Evolutionary conservation across 2,329 filamentous ascomycete species (phyloP).

Genomic region (Knoxdaviesia proteae): DNA sequence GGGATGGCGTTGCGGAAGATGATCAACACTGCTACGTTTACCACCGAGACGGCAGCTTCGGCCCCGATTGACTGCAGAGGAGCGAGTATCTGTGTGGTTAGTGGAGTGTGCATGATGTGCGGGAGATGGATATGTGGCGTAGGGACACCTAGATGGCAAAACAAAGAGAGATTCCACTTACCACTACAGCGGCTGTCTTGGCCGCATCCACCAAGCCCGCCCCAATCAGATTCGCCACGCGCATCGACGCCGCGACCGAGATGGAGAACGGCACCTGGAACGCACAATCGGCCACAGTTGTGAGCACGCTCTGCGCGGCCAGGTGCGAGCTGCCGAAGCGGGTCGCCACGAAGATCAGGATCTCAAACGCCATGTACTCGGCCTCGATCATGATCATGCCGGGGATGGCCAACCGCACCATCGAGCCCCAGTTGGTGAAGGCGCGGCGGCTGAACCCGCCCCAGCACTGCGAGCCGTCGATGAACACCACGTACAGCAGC

Average conservation of each 20-base stretch:
- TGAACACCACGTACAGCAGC: conserved; percentile 54
- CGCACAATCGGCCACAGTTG: conserved; percentile 56
- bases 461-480: conserved; percentile 65
- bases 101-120: background rate
- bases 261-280: conserved; percentile 89
- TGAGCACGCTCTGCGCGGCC: conserved; percentile 72
- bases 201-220: conserved; percentile 65
- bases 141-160: background rate
- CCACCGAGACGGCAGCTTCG: conserved; percentile 49
- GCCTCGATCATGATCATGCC: conserved; percentile 89
- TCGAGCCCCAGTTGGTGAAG: conserved; percentile 49
- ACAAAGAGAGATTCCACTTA: conserved; percentile 12
- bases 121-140: conserved; percentile 4
- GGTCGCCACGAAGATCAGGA: conserved; percentile 64
- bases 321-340: conserved; percentile 62
- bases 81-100: conserved; percentile 11
- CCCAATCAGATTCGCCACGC: conserved; percentile 81
- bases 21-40: conserved; percentile 55
- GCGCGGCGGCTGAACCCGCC: conserved; percentile 54
- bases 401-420: conserved; percentile 73
- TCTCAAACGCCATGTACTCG: conserved; percentile 83
- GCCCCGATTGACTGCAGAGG: conserved; percentile 26
- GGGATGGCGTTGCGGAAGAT: conserved; percentile 54
- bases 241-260: conserved; percentile 70
- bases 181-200: conserved; percentile 60